Evolutionary conservation across 2,329 filamentous ascomycete species (phyloP), one percentile per base, ranked within the genome.

Genomic region (Hypoxylon rubiginosum): DNA sequence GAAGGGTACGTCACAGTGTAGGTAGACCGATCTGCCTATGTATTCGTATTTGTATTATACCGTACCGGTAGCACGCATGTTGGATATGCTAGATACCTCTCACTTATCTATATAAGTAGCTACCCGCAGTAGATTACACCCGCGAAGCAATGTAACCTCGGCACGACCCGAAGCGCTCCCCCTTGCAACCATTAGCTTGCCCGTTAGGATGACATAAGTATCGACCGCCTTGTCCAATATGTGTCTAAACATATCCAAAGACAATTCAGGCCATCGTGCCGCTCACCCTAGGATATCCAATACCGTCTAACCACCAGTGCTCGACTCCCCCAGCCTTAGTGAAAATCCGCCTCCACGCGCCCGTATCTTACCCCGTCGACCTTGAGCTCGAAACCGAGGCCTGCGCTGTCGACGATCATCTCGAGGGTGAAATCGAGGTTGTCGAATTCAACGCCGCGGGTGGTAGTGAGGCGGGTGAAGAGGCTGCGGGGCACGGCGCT

Each of bases 391-490:
- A 94, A 94, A 2, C 90, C 88, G 62, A 94, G 73, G 1, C 91
- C 90, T 0, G 92, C 92, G 72, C 90, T 92, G 74, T 93, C 90
- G 46, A 94, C 91, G 71, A 90, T 90, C 91, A 95, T 93, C 80
- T 94, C 91, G 5, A 94, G 85, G 10, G 91, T 92, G 66, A 94
- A 94, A 75, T 94, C 91, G 30, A 95, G 81, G 69, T 93, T 94
- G 72, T 93, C 90, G 79, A 94, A 95, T 78, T 93, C 92, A 4
- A 93, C 89, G 0, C 92, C 92, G 58, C 91, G 85, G 2, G 92
- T 94, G 11, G 92, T 94, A 15, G 91, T 94, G 67, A 95, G 79
- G 13, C 91, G 81, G 1, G 91, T 93, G 74, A 94, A 94, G 10
- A 94, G 76, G 63, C 85, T 89, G 69, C 90, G 86, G 0, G 92